Evolutionary conservation across 2,329 filamentous ascomycete species (phyloP), one percentile per base, ranked within the genome.

Genomic region (Monilinia laxa): DNA sequence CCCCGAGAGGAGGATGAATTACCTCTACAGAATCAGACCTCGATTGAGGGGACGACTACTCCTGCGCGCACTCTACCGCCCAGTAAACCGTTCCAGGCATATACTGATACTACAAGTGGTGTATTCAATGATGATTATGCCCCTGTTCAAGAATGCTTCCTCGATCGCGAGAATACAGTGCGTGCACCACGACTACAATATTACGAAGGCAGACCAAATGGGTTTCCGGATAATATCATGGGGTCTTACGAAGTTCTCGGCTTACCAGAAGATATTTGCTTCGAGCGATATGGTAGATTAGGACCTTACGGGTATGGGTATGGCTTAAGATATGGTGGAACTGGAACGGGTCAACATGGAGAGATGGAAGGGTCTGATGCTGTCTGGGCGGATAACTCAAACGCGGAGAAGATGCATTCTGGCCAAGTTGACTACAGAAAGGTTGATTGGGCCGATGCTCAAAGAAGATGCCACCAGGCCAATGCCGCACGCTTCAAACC

Each of bases 251-350:
- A 93, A 12, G 78, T 94, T 52, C 79, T 98, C 16, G 89, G 88
- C 0, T 80, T 98, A 47, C 86, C 90, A 23, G 87, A 96, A 71
- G 90, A 96, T 73, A 86, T 97, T 57, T 99, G 95, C 79, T 97
- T 97, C 75, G 95, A 99, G 72, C 85, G 95, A 2, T 96, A 91
- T 76, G 94, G 94, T 3, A 86, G 93, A 70, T 86, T 95, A 40
- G 93, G 92, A 0, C 91, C 94, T 0, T 99, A 99, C 73, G 94
- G 94, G 0, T 86, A 92, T 69, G 94, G 94, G 11, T 98, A 98
- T 77, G 91, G 90, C 42, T 81, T 84, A 45, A 87, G 87, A 67
- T 87, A 84, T 70, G 94, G 94, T 16, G 94, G 94, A 1, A 87
- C 90, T 35, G 93, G 94, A 5, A 88, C 91, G n/a, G 93, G 92